Evolutionary conservation across 192 early-diverging fungal genomes (phyloP).

Genomic region (Dispira simplex): DNA sequence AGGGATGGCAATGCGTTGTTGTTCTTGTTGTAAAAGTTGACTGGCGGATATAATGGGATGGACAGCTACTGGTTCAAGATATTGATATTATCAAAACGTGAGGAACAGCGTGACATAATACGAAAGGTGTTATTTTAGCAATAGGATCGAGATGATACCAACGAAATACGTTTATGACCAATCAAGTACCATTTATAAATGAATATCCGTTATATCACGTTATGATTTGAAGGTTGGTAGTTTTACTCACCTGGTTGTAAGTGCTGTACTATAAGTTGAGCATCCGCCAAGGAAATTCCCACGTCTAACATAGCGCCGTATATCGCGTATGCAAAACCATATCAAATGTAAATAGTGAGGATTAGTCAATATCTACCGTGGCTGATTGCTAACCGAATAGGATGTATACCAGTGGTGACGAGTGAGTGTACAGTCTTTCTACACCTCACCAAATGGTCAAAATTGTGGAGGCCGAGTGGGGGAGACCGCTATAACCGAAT

Average conservation of each 20-base stretch:
- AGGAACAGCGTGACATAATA: no score
- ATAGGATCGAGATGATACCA: background rate
- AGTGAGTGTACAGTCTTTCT: background rate
- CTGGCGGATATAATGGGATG: slow-evolving; percentile 16
- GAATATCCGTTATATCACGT: no score
- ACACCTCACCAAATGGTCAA: background rate
- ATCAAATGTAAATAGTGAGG: no score
- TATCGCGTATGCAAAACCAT: no score
- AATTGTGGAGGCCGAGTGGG: background rate
- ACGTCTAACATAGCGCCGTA: no score
- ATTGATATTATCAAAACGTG: background rate
- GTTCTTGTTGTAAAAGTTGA: slow-evolving; percentile 18
- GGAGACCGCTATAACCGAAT: no score
- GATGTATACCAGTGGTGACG: background rate
- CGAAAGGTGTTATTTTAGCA: background rate
- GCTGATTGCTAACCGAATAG: background rate
- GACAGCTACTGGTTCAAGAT: slow-evolving; percentile 13
- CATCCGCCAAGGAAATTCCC: no score
- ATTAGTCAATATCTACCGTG: no score
- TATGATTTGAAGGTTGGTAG: no score
- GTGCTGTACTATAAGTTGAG: no score
- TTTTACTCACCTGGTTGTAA: no score
- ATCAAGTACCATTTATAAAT: background rate
- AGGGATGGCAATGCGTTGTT: slow-evolving; percentile 14
- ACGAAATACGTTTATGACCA: background rate